Base-by-base conservation (phyloP, 1,139 yeast genomes). In the Nakaseomyces glabratus region DNA sequence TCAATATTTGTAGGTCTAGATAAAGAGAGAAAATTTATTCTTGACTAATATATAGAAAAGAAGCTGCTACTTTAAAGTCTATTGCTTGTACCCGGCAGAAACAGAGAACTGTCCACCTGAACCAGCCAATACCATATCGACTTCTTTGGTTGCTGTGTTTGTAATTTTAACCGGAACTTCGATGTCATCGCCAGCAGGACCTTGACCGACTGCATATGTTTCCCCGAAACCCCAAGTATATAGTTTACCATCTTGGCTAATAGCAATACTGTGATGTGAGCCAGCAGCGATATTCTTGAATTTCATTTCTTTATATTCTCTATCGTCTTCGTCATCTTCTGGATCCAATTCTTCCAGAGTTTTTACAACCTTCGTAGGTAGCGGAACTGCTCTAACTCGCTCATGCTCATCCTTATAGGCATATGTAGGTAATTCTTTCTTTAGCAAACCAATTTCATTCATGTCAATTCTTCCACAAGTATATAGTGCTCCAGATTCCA, bases 161-260 rank as follows among this genome's bases (percentile, higher is more conserved):
- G 76, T 76, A 49, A 90, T 84, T 55, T 90, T 71, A 0, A 94
- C 81, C 31, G 96, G 96, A 14, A 63, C 63, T 40, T 80, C 95
- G 32, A 86, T 78, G 56, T 88, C 97, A 33, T 82, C 96, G 31
- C 84, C 95, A 21, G 80, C 69, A 6, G 88, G 90, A 7, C 98
- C 98, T 40, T 86, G 76, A 4, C 99, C 99, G 21, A 90, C 78
- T 15, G 94, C 98, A 57, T 84, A 90, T 0, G 95, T 86, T 46
- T 88, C 97, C 32, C 93, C 96, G 56, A 88, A 90, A 1, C 99
- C 99, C 99, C 99, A 90, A 1, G 96, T 73, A 63, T 78, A 90
- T 1, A 77, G 82, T 39, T 82, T 64, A 4, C 99, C 98, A 47
- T 84, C 88, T 20, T 20, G 11, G 11, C 32, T 20, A 4, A 88